Base-by-base conservation (phyloP, 2,329 filamentous ascomycete species). In the Pochonia chlamydosporia region DNA sequence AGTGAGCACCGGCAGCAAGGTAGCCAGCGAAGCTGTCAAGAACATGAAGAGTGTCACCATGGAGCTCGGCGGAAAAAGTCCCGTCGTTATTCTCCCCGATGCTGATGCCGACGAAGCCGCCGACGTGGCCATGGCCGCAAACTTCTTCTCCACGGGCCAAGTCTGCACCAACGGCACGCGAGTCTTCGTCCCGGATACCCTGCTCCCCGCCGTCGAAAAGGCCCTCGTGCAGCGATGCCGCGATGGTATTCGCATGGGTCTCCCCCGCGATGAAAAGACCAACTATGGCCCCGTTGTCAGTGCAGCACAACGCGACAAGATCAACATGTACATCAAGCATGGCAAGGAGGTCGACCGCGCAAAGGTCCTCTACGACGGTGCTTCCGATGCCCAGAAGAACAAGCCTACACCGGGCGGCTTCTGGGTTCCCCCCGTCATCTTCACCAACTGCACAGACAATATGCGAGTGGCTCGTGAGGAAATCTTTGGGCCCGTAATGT, bases 101-200 rank as follows among this genome's bases (percentile, higher is more conserved):
- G 87, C 86, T 14, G 81, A 89, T 44, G 66, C 92, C 18, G 83
- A 88, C 40, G 80, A 81, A 58, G 90, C 90, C n/a, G 90, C 89
- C 28, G 85, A 95, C 59, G 86, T 88, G 25, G 89, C 89, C 53
- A 91, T 95, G 85, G 89, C 95, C 75, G 90, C 89, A 57, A 95
- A 95, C 67, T 95, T 95, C 71, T 95, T 87, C 74, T 90, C 85
- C 55, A 87, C 87, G 0, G 90, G 90, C 25, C 90, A 96, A 67
- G 89, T 95, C 43, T 96, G 90, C 76, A 95, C 90, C 43, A 95
- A 95, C 63, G 90, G 90, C 43, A 95, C 90, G 1, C 78, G 90
- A 10, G 89, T 95, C 28, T 95, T 95, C 63, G 77, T 96, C 3
- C 89, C 86, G 0, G 69, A 74, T 28, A 62, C 68, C 31, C 75